Conservation (phyloP, 129 eudicot species). For the Centaurea solstitialis region DNA sequence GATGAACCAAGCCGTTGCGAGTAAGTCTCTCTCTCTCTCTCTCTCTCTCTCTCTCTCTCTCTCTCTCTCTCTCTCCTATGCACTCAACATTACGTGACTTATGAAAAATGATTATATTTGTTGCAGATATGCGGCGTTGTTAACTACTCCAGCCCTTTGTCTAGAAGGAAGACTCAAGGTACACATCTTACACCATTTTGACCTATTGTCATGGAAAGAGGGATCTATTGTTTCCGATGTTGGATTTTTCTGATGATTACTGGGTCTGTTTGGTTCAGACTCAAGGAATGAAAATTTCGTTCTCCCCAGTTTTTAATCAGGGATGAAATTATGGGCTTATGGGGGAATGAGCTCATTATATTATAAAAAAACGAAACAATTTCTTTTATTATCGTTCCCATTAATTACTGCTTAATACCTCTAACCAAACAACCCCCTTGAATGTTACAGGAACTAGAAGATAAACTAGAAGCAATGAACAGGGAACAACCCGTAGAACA, state of each 20-base stretch:
- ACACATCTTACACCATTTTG: neutral
- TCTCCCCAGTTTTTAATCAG: no score
- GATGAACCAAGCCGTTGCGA: conserved; percentile 99
- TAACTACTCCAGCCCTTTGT: conserved; percentile 84
- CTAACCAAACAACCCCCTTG: no score
- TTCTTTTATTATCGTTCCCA: no score
- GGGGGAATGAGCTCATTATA: no score
- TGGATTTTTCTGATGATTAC: conserved; percentile 9
- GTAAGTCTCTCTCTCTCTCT: conserved; percentile 46
- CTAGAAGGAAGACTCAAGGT: conserved; percentile 85
- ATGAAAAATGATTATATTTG: neutral
- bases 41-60: conserved; percentile 18
- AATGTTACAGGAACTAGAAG: conserved; percentile 72
- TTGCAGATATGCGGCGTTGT: conserved; percentile 71
- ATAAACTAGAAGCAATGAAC: conserved; percentile 69
- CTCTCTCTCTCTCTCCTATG: conserved; percentile 21
- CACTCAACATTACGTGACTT: neutral
- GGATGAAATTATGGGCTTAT: no score
- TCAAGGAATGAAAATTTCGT: no score
- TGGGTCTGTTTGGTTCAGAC: no score
- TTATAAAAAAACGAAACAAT: no score
- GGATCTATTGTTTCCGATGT: neutral
- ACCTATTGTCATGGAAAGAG: neutral
- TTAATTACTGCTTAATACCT: no score
- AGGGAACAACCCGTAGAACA: conserved; percentile 62